Percentiles rank a stretch among this genome's conserved stretches.
phyloP scores from a whole-genome alignment of 208 protist species.

The Vickermania ingenoplastis region DNA sequence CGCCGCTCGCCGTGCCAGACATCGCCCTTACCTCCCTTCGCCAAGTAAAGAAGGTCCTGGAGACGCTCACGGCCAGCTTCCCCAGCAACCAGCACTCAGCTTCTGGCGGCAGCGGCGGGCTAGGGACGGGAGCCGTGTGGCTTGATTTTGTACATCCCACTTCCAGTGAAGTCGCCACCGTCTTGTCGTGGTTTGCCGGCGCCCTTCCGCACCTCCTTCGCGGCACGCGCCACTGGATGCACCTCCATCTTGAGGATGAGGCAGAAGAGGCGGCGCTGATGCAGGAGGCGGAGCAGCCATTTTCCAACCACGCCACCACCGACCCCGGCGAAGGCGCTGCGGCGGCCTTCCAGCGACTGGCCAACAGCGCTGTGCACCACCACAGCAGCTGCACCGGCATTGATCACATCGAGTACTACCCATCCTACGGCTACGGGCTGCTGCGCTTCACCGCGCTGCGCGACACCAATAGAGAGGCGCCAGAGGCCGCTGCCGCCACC shows the following conservation, averaged over 20 bases:
- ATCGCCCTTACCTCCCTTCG: background rate
- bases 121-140: background rate
- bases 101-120: background rate
- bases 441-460: slow-evolving; percentile 22
- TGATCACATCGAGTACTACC: slow-evolving; percentile 49
- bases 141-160: background rate
- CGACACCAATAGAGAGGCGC: background rate
- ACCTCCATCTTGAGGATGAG: background rate
- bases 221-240: background rate
- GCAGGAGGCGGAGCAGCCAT: background rate
- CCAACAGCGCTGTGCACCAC: background rate
- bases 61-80: background rate
- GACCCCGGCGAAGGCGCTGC: background rate
- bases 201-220: background rate
- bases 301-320: background rate
- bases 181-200: background rate
- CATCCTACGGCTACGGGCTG: slow-evolving; percentile 31
- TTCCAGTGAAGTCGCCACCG: background rate
- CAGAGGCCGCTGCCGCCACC: background rate
- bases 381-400: background rate
- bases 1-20: too few relatives aligned
- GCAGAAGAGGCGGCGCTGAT: background rate
- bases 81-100: background rate
- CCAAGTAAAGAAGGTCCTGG: background rate
- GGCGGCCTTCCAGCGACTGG: background rate